Evolutionary conservation across 2,329 filamentous ascomycete genomes (phyloP).

Genomic region (Beauveria sp.): DNA sequence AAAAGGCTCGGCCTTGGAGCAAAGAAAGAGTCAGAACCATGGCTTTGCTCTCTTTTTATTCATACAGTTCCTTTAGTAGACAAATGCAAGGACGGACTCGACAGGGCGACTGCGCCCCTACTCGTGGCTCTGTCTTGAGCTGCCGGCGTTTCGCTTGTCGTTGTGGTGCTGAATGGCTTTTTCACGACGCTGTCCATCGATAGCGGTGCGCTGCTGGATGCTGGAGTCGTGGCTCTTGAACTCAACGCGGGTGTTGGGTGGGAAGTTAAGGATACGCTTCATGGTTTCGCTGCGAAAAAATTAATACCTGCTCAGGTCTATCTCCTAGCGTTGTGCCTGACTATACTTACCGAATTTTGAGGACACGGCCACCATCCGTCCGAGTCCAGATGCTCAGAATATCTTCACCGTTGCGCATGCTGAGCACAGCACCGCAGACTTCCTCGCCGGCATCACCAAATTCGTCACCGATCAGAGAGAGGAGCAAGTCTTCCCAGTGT

Average conservation of each 20-base stretch:
- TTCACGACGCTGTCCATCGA: conserved; percentile 86
- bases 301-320: neutral
- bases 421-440: conserved; percentile 89
- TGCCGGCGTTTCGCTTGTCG: conserved; percentile 30
- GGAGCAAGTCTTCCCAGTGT: conserved; percentile 91
- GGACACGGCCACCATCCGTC: conserved; percentile 84
- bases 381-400: conserved; percentile 97
- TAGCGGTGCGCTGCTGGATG: conserved; percentile 82
- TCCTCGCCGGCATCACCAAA: conserved; percentile 90
- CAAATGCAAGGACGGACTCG: neutral
- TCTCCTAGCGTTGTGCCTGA: neutral
- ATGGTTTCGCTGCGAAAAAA: conserved; percentile 67
- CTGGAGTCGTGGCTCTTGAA: conserved; percentile 97
- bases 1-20: neutral
- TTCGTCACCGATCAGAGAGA: conserved; percentile 88
- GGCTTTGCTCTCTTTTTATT: neutral
- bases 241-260: conserved; percentile 79
- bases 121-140: conserved; percentile 27
- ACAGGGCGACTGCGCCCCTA: conserved; percentile 14
- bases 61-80: conserved; percentile 8
- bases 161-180: conserved; percentile 51
- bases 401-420: conserved; percentile 90
- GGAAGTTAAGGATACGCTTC: conserved; percentile 81
- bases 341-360: conserved; percentile 78
- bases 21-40: conserved; percentile 2